A percentile compares a stretch with the other conserved stretches of the same genome.
phyloP scores from a whole-genome alignment of 2,329 filamentous ascomycete genomes.

The Botrytis aclada region DNA sequence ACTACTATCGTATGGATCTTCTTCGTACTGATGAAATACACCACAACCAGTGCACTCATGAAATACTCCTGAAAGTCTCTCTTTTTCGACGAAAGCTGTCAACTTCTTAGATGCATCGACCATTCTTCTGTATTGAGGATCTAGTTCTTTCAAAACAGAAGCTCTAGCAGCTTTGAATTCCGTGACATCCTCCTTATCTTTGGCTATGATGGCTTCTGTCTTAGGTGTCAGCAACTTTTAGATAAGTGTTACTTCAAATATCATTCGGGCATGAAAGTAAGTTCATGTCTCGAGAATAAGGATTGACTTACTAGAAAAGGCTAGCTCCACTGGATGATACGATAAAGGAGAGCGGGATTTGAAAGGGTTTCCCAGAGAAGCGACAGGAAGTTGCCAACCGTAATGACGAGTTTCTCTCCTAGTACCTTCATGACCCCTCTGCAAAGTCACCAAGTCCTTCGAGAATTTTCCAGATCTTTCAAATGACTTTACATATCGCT shows the following conservation, averaged over 20 bases:
- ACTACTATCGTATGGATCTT: background rate
- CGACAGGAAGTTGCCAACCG: constrained; percentile 9
- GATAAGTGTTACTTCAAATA: background rate
- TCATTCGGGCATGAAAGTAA: background rate
- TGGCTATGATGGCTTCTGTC: constrained; percentile 3
- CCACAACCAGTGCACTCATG: constrained; percentile 8
- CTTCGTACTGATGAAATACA: constrained; percentile 13
- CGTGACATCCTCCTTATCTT: constrained; percentile 6
- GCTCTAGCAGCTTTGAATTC: constrained; percentile 17
- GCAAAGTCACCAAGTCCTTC: background rate
- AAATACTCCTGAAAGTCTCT: constrained; percentile 4
- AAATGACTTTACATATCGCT: background rate
- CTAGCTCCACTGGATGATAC: constrained; percentile 16
- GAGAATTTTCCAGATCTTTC: background rate
- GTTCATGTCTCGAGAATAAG: background rate
- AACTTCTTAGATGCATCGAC: constrained; percentile 11
- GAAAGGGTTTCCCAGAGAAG: constrained; percentile 16
- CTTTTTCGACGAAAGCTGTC: constrained; percentile 14
- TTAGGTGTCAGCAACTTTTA: background rate
- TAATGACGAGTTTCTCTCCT: constrained; percentile 7
- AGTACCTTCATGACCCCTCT: background rate
- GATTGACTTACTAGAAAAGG: constrained; percentile 11
- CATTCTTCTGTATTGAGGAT: constrained; percentile 19
- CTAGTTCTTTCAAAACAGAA: background rate
- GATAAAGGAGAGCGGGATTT: background rate